A percentile compares a stretch with the other conserved stretches of the same genome.
phyloP scores from a whole-genome alignment of 371 early-diverging fungal genomes.

The Lichtheimia ornata region DNA sequence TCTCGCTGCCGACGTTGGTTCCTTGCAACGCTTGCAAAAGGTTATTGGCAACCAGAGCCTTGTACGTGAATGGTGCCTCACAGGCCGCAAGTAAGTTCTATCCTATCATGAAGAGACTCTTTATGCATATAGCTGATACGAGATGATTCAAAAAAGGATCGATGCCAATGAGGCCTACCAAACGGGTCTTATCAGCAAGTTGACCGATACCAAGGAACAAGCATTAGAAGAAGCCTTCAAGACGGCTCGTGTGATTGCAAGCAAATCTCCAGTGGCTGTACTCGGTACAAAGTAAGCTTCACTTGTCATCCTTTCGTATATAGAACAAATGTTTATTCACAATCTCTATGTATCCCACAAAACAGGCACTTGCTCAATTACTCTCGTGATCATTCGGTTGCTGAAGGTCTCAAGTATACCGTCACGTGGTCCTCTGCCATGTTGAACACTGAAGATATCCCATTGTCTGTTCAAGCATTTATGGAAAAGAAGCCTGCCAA shows the following conservation, averaged over 20 bases:
- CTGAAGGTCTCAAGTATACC: slow-evolving; percentile 86
- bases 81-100: slow-evolving; percentile 68
- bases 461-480: slow-evolving; percentile 54
- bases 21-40: slow-evolving; percentile 93
- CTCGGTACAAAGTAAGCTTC: slow-evolving; percentile 78
- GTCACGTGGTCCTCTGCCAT: slow-evolving; percentile 86
- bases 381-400: slow-evolving; percentile 88
- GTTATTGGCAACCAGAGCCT: slow-evolving; percentile 89
- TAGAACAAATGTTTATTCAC: too few relatives aligned
- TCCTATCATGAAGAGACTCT: too few relatives aligned
- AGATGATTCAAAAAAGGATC: too few relatives aligned
- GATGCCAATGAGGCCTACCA: slow-evolving; percentile 75
- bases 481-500: slow-evolving; percentile 59
- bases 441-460: slow-evolving; percentile 76
- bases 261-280: slow-evolving; percentile 90
- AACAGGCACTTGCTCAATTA: slow-evolving; percentile 79
- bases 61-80: slow-evolving; percentile 88
- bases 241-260: slow-evolving; percentile 76
- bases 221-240: slow-evolving; percentile 62
- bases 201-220: slow-evolving; percentile 50
- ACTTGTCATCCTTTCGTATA: not conserved
- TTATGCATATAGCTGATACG: too few relatives aligned
- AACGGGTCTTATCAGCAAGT: slow-evolving; percentile 79
- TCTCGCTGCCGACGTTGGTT: slow-evolving; percentile 86
- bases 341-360: too few relatives aligned